Conservation (phyloP, 345 rosid genomes). For the Populus euphratica region DNA sequence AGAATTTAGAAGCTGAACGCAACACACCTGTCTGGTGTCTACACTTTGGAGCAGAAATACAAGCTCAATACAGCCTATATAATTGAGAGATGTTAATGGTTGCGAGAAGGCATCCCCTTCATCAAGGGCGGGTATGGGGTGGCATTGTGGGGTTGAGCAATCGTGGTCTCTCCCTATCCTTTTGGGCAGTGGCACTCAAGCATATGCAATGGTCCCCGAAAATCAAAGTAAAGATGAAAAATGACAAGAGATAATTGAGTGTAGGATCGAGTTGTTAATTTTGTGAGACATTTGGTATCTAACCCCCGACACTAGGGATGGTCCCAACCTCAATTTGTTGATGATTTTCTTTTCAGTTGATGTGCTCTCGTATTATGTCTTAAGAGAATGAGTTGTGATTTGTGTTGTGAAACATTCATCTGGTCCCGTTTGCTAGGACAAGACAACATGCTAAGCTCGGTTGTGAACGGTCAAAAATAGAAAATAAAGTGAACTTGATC, state of each 20-base stretch:
- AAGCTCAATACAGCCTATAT: too few relatives aligned
- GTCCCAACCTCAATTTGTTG: slow-evolving; percentile 25
- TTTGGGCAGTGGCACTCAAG: slow-evolving; percentile 10
- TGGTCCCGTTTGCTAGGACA: background rate
- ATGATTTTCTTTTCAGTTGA: background rate
- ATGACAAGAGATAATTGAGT: slow-evolving; percentile 24
- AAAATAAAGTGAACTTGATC: too few relatives aligned
- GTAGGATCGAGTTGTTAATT: slow-evolving; percentile 14
- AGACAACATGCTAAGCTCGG: background rate
- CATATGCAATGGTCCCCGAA: slow-evolving; percentile 39
- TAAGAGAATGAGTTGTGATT: background rate
- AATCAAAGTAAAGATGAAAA: slow-evolving; percentile 21
- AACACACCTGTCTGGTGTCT: too few relatives aligned
- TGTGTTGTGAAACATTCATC: background rate
- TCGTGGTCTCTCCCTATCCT: slow-evolving; percentile 34
- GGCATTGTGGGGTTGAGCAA: slow-evolving; percentile 12
- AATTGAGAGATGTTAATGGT: too few relatives aligned
- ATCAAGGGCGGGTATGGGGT: slow-evolving; percentile 1
- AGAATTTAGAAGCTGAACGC: too few relatives aligned
- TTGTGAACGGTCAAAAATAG: too few relatives aligned
- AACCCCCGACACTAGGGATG: slow-evolving; percentile 28
- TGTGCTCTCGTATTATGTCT: background rate
- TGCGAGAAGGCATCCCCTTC: too few relatives aligned
- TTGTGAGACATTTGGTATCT: slow-evolving; percentile 20
- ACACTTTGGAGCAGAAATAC: too few relatives aligned